phyloP scores from a whole-genome alignment of 495 filamentous ascomycete species.

The Staphylotrichum longicolle region DNA sequence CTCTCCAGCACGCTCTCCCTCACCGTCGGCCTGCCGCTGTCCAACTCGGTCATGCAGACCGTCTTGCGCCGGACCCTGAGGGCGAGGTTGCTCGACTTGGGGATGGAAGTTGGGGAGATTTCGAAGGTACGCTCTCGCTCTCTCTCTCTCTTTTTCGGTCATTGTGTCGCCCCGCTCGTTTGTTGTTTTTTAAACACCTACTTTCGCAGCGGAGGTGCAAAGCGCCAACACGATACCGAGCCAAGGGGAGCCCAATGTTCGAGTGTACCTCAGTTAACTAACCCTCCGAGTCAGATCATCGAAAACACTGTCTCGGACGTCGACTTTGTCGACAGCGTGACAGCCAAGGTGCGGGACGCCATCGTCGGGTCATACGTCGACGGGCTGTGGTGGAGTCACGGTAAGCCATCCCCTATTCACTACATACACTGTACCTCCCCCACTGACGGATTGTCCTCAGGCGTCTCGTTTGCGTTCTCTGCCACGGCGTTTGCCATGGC shows the following conservation, averaged over 20 bases:
- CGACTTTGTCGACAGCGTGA: conserved; percentile 50
- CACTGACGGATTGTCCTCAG: conserved; percentile 11
- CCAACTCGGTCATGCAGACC: conserved; percentile 45
- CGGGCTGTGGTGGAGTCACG: conserved; percentile 42
- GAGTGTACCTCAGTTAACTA: background rate
- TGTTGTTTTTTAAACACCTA: no score
- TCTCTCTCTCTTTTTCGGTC: background rate
- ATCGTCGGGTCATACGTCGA: conserved; percentile 39
- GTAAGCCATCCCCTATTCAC: conserved; percentile 17
- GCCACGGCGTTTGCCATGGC: conserved; percentile 24
- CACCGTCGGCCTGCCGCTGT: conserved; percentile 51
- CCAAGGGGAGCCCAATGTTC: no score
- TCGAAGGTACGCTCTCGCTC: conserved; percentile 24
- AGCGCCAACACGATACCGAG: no score
- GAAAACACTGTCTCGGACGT: conserved; percentile 44
- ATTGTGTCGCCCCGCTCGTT: background rate
- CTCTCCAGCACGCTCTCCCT: conserved; percentile 51
- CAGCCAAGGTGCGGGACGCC: conserved; percentile 33
- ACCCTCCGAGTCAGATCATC: conserved; percentile 33
- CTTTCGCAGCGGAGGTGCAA: no score
- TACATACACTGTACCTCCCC: background rate
- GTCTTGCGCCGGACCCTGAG: conserved; percentile 29
- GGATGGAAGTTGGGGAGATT: conserved; percentile 25
- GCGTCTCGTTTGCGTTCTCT: conserved; percentile 30
- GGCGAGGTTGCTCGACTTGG: conserved; percentile 28